Conservation (phyloP, 345 rosid genomes). For the Xanthoceras sorbifolium region DNA sequence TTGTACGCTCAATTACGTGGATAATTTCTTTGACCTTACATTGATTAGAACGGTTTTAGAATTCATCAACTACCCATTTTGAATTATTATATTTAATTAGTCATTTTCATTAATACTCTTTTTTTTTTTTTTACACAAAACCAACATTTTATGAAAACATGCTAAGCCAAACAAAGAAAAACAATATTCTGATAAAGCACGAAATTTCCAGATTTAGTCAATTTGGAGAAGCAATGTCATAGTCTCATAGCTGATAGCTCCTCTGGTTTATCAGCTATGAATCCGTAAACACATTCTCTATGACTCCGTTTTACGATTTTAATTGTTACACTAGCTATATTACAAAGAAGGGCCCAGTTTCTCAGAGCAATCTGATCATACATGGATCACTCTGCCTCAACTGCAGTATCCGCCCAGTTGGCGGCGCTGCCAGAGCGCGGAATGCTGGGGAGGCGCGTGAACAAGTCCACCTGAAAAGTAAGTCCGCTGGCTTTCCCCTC, state of each 20-base stretch:
- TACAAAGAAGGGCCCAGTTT: not conserved
- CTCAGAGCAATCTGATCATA: not conserved
- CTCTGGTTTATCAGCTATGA: no score
- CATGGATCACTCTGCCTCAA: slow-evolving; percentile 21
- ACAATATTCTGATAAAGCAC: not conserved
- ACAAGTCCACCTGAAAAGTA: slow-evolving; percentile 45
- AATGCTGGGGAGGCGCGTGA: slow-evolving; percentile 43
- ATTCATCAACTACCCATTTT: no score
- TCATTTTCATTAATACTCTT: no score
- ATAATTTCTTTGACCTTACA: no score
- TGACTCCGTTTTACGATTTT: not conserved
- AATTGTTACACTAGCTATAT: not conserved
- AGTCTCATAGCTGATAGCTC: no score
- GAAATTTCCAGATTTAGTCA: not conserved
- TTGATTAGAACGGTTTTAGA: no score
- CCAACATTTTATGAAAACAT: not conserved
- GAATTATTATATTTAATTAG: no score
- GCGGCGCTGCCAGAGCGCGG: slow-evolving; percentile 50
- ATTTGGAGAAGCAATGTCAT: no score
- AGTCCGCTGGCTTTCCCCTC: slow-evolving; percentile 43
- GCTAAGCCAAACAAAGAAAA: not conserved
- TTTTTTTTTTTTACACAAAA: no score
- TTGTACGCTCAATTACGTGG: no score
- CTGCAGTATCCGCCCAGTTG: slow-evolving; percentile 38
- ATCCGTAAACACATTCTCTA: not conserved